Base-by-base conservation (phyloP, 1,139 yeast genomes). In the Taphrina betulina region DNA sequence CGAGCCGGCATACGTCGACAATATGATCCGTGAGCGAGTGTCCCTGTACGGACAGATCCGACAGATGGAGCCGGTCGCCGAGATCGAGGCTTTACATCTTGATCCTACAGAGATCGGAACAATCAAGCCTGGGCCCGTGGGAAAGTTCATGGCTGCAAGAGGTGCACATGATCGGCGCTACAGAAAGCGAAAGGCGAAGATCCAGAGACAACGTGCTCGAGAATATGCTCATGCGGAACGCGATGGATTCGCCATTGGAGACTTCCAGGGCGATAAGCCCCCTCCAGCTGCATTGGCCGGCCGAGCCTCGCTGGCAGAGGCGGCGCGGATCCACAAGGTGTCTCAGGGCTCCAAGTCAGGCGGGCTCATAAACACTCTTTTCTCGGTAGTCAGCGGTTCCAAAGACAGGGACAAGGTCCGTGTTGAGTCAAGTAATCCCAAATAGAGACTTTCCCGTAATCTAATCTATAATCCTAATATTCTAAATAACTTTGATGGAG, bases 1-100 rank as follows among this genome's bases (percentile, higher is more conserved):
- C 19, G 56, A 52, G 43, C 50, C 50, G 5, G 43, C 36, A 16
- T 52, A 42, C 22, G 37, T 42, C 23, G 43, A 52, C 37, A 23
- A 52, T 38, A 56, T 56, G 58, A 45, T 51, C 5, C 58, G 58
- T 22, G 45, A 46, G 41, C 52, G 58, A 12, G 46, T 56, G 31
- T 24, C 40, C 22, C 40, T 40, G 10, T 31, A 56, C 19, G 56
- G 56, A 3, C 29, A 19, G 5, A 46, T 34, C n/a, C 50, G 58
- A 5, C 52, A 14, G 22, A 50, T 56, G 57, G 58, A 56, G 28
- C 53, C 58, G 14, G 46, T 28, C 12, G 20, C 26, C 14, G 57
- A 51, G 8, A 36, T 51, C 10, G 17, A 22, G 12, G 38, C 44
- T 8, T 42, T 56, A 4, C 20, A 29, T n/a, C 28, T 56, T 20